Evolutionary conservation across 192 early-diverging fungal species (phyloP).

Genomic region (Chytriomyces hyalinus): DNA sequence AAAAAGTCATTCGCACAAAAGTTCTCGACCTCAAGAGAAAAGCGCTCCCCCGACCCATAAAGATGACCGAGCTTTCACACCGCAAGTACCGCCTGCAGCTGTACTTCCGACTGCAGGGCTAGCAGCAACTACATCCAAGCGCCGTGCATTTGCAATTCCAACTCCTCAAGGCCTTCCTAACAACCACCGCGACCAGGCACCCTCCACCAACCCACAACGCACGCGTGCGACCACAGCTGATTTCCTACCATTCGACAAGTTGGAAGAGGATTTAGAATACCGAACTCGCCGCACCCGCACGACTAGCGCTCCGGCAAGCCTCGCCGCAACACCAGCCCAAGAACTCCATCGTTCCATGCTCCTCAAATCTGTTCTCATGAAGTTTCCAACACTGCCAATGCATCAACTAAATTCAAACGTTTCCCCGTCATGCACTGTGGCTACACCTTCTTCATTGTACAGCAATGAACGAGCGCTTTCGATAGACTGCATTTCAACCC

Average conservation of each 20-base stretch:
- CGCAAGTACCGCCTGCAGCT: neutral
- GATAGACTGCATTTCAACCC: neutral
- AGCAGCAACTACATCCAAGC: neutral
- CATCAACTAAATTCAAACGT: neutral
- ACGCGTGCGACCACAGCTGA: neutral
- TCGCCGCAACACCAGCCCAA: neutral
- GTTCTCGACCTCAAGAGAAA: neutral
- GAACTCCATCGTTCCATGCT: constrained; percentile 1
- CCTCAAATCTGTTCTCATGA: neutral
- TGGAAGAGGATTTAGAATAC: neutral
- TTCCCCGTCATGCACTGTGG: neutral
- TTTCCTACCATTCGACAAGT: neutral
- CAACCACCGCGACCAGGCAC: no score
- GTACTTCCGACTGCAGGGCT: neutral
- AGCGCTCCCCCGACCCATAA: no score
- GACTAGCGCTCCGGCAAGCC: neutral
- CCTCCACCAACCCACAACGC: neutral
- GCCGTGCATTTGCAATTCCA: neutral
- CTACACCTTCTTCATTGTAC: neutral
- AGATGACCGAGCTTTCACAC: no score
- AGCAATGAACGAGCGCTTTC: neutral
- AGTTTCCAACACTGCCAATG: neutral
- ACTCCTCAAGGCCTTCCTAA: neutral
- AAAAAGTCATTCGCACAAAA: neutral
- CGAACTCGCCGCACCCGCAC: neutral